Percentiles rank a stretch among this genome's conserved stretches.
Conservation (phyloP, 192 early-diverging fungal genomes). For the Paraglomus occultum region DNA sequence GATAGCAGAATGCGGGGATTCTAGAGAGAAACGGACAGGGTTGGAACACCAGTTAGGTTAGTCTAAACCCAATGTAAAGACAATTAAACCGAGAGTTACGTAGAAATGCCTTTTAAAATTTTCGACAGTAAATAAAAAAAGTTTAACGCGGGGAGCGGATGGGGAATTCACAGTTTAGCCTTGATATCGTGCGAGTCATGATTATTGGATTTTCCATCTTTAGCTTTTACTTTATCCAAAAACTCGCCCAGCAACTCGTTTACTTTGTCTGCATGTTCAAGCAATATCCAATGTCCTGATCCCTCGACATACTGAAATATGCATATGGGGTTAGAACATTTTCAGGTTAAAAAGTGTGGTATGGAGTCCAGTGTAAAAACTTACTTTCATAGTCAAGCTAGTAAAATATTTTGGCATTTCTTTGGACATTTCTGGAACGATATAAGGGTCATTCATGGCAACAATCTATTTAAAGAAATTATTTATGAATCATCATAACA, state of each 20-base stretch:
- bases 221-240: neutral
- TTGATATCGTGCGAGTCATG: no score
- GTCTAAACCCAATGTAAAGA: no score
- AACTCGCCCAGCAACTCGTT: constrained; percentile 13
- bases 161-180: no score
- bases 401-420: constrained; percentile 14
- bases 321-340: neutral
- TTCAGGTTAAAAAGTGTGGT: neutral
- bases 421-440: neutral
- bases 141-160: no score
- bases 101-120: no score
- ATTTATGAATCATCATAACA: neutral
- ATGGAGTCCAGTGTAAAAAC: neutral
- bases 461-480: neutral
- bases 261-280: constrained; percentile 14
- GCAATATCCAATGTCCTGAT: constrained; percentile 18
- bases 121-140: no score
- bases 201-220: neutral
- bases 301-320: constrained; percentile 4
- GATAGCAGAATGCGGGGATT: no score
- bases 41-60: no score
- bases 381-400: constrained; percentile 1
- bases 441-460: neutral
- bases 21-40: no score
- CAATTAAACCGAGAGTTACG: no score